Evolutionary conservation across 192 early-diverging fungal species (phyloP).

Genomic region (Backusella circina): DNA sequence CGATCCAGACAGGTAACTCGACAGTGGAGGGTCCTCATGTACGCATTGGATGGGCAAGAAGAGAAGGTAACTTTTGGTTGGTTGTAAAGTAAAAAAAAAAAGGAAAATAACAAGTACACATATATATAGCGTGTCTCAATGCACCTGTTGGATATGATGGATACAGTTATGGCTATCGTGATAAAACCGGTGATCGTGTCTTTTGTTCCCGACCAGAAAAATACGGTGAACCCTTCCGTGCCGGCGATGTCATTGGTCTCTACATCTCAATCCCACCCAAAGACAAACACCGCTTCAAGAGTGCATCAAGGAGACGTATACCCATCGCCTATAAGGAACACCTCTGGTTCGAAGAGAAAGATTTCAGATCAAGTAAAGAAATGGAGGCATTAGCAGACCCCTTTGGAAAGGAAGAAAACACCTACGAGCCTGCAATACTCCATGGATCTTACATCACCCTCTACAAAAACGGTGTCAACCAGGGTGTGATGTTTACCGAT

Average conservation of each 20-base stretch:
- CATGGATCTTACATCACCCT: slow-evolving; percentile 55
- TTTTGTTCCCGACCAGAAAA: slow-evolving; percentile 43
- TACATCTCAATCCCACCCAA: slow-evolving; percentile 50
- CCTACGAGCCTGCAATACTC: slow-evolving; percentile 22
- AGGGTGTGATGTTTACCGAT: slow-evolving; percentile 54
- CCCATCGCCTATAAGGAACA: slow-evolving; percentile 52
- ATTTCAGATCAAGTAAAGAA: slow-evolving; percentile 48
- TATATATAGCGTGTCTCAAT: slow-evolving; percentile 46
- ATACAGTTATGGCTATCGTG: slow-evolving; percentile 62
- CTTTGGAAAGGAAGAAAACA: slow-evolving; percentile 3
- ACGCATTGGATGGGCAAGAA: slow-evolving; percentile 57
- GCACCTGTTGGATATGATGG: slow-evolving; percentile 65
- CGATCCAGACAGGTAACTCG: slow-evolving; percentile 30
- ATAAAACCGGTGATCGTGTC: slow-evolving; percentile 59
- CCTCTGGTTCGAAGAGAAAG: slow-evolving; percentile 53
- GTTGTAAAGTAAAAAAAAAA: background rate
- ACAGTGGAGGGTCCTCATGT: slow-evolving; percentile 53
- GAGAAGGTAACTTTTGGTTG: slow-evolving; percentile 46
- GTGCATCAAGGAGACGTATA: slow-evolving; percentile 41
- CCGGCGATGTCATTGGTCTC: slow-evolving; percentile 64
- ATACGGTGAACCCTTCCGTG: slow-evolving; percentile 56
- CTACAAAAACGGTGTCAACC: slow-evolving; percentile 62
- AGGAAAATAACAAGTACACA: background rate
- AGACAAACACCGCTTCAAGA: slow-evolving; percentile 33
- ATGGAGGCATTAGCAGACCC: slow-evolving; percentile 49